Evolutionary conservation across 2,329 filamentous ascomycete genomes (phyloP).

Genomic region (Epicoccum sorghinum): DNA sequence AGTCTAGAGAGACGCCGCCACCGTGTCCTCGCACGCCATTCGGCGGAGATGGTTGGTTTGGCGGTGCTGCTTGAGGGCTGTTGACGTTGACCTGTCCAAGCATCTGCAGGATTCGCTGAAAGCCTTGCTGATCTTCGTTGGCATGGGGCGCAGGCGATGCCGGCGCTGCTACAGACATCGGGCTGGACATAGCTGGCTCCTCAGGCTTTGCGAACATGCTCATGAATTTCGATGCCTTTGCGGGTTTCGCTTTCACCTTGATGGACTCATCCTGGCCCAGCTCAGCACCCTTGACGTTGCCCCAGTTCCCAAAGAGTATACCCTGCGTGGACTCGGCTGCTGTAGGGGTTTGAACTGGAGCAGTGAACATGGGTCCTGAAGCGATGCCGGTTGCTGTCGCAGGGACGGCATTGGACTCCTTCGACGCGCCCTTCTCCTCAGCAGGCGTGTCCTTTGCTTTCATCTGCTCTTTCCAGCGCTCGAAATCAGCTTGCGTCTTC

Average conservation of each 20-base stretch:
- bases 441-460: slow-evolving; percentile 64
- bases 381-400: slow-evolving; percentile 27
- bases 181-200: slow-evolving; percentile 28
- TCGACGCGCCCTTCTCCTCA: slow-evolving; percentile 55
- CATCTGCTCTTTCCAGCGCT: slow-evolving; percentile 93
- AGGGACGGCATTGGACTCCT: slow-evolving; percentile 28
- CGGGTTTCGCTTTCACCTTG: slow-evolving; percentile 57
- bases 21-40: slow-evolving; percentile 39
- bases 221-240: slow-evolving; percentile 84
- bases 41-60: slow-evolving; percentile 26
- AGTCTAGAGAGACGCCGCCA: slow-evolving; percentile 40
- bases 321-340: slow-evolving; percentile 72
- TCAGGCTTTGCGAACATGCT: slow-evolving; percentile 65
- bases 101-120: slow-evolving; percentile 81
- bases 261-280: slow-evolving; percentile 30
- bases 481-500: slow-evolving; percentile 88
- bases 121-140: slow-evolving; percentile 80
- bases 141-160: slow-evolving; percentile 46
- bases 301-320: slow-evolving; percentile 74
- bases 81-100: slow-evolving; percentile 61
- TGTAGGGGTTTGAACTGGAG: slow-evolving; percentile 56
- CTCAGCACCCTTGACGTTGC: slow-evolving; percentile 57
- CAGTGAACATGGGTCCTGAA: slow-evolving; percentile 50
- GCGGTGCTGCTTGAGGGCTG: slow-evolving; percentile 23
- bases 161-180: slow-evolving; percentile 21